A percentile compares a stretch with the other conserved stretches of the same genome.
Conservation (phyloP, 2,329 filamentous ascomycete species). For the Fusarium piperis region DNA sequence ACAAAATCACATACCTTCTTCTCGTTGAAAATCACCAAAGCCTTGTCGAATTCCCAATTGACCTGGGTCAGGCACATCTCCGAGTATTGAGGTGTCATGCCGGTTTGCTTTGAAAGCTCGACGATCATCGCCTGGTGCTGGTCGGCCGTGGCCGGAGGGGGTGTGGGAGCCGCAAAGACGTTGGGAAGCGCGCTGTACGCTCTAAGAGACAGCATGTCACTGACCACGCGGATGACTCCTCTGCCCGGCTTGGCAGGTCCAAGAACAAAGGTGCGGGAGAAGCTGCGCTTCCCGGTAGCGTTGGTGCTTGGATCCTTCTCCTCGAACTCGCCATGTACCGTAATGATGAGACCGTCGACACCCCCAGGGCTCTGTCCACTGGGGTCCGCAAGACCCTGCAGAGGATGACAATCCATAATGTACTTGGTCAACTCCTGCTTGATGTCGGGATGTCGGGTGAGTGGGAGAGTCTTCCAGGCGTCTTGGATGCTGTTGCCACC, state of each 20-base stretch:
- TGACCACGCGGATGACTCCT: conserved; percentile 77
- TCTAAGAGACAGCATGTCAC: conserved; percentile 79
- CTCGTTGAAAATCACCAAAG: conserved; percentile 77
- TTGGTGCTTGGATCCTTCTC: conserved; percentile 70
- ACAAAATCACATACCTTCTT: conserved; percentile 68
- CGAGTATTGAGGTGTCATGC: conserved; percentile 82
- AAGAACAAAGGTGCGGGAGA: conserved; percentile 82
- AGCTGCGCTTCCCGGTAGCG: conserved; percentile 74
- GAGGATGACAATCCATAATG: conserved; percentile 82
- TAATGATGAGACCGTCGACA: conserved; percentile 81
- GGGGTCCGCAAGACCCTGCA: conserved; percentile 77
- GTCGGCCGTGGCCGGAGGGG: conserved; percentile 44
- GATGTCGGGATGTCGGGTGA: conserved; percentile 79
- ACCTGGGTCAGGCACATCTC: conserved; percentile 83
- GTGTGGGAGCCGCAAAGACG: conserved; percentile 47
- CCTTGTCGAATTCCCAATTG: conserved; percentile 81
- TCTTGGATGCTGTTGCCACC: conserved; percentile 73
- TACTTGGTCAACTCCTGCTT: conserved; percentile 75
- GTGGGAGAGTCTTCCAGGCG: conserved; percentile 75
- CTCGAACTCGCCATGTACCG: conserved; percentile 85
- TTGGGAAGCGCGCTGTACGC: conserved; percentile 66
- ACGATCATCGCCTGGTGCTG: conserved; percentile 76
- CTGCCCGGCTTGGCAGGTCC: conserved; percentile 75
- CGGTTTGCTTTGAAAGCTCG: conserved; percentile 79
- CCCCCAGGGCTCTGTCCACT: conserved; percentile 70